phyloP scores from a whole-genome alignment of 768 basidiomycete genomes.

The Termitomyces sp. region DNA sequence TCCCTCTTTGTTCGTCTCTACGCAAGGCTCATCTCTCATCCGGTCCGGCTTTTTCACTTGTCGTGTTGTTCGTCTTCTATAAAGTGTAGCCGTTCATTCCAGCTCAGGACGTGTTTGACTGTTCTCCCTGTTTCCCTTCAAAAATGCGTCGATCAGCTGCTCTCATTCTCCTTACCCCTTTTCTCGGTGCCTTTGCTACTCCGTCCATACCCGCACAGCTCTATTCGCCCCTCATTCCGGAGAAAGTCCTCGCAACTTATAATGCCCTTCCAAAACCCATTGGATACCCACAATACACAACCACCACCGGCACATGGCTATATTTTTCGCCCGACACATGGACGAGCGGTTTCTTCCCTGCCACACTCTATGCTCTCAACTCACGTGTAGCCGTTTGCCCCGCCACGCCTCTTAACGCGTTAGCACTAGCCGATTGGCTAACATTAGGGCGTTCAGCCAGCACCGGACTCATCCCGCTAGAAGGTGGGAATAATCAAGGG shows the following conservation, averaged over 20 bases:
- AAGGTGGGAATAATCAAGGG: slow-evolving; percentile 41
- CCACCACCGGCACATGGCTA: slow-evolving; percentile 42
- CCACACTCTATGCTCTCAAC: slow-evolving; percentile 55
- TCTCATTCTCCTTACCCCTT: slow-evolving; percentile 11
- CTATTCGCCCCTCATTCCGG: slow-evolving; percentile 52
- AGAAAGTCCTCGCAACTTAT: slow-evolving; percentile 56
- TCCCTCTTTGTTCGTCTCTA: neutral
- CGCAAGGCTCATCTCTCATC: neutral
- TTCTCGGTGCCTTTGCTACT: slow-evolving; percentile 14
- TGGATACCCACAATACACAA: slow-evolving; percentile 44
- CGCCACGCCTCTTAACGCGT: slow-evolving; percentile 27
- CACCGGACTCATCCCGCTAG: slow-evolving; percentile 45
- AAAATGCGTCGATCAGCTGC: neutral
- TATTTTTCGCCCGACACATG: slow-evolving; percentile 53
- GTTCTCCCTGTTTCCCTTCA: neutral
- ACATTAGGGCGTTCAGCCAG: slow-evolving; percentile 48
- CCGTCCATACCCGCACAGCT: slow-evolving; percentile 38
- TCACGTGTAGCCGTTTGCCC: slow-evolving; percentile 45
- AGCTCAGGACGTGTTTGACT: neutral
- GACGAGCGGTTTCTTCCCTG: slow-evolving; percentile 70
- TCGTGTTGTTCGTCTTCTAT: neutral
- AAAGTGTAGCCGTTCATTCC: neutral
- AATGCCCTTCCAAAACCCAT: slow-evolving; percentile 36
- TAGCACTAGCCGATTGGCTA: slow-evolving; percentile 49
- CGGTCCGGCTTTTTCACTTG: slow-evolving; percentile 15